phyloP scores from a whole-genome alignment of 306 rosid genomes.

The Lagenaria siceraria region DNA sequence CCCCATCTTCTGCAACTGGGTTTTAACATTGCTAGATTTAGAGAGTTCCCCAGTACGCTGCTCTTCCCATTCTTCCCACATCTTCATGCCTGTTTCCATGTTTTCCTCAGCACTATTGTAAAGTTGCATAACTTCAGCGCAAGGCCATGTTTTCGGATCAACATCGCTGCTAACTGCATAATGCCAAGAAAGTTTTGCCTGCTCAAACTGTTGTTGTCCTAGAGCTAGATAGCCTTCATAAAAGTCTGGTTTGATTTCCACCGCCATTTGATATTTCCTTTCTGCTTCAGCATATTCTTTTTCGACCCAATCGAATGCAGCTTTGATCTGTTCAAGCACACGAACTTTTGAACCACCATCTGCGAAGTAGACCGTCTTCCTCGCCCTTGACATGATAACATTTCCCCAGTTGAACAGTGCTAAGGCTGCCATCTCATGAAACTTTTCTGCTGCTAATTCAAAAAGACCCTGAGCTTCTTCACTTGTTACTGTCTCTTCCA shows the following conservation, averaged over 20 bases:
- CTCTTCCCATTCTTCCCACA: conserved; percentile 56
- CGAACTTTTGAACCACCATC: conserved; percentile 46
- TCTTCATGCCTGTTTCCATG: conserved; percentile 74
- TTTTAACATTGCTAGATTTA: conserved; percentile 21
- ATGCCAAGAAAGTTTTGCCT: conserved; percentile 77
- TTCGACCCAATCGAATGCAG: conserved; percentile 58
- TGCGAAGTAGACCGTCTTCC: conserved; percentile 51
- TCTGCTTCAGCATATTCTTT: conserved; percentile 55
- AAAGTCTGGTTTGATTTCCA: conserved; percentile 58
- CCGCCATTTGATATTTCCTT: conserved; percentile 64
- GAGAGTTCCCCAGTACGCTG: conserved; percentile 24
- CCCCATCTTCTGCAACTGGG: conserved; percentile 33
- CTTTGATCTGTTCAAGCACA: conserved; percentile 30
- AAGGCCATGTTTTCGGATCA: conserved; percentile 42
- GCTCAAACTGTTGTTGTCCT: conserved; percentile 68
- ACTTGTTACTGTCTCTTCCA: conserved; percentile 80
- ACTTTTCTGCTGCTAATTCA: conserved; percentile 59
- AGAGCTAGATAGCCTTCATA: conserved; percentile 75
- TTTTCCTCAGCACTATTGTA: conserved; percentile 69
- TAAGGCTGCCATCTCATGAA: conserved; percentile 88
- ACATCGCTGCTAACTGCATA: conserved; percentile 43
- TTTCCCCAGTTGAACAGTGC: conserved; percentile 96
- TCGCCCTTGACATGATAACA: conserved; percentile 73
- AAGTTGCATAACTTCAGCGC: conserved; percentile 47
- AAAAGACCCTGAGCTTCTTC: conserved; percentile 81